Conservation (phyloP, 2,329 filamentous ascomycete species). For the Bretziella fagacearum region DNA sequence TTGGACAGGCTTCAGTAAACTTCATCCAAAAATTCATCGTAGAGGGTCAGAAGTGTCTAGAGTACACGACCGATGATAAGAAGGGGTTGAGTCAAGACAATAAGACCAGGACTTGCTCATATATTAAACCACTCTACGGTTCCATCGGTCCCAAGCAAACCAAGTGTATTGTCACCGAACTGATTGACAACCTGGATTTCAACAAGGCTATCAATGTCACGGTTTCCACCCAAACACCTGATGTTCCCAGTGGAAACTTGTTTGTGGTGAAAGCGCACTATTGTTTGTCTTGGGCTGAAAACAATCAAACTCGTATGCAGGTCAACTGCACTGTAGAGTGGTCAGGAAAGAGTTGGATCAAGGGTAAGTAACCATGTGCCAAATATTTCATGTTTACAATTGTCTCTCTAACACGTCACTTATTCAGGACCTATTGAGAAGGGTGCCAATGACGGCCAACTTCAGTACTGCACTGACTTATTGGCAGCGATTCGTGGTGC, state of each 20-base stretch:
- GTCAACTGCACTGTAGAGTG: slow-evolving; percentile 88
- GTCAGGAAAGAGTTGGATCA: slow-evolving; percentile 96
- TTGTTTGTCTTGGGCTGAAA: slow-evolving; percentile 80
- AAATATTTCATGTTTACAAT: no score
- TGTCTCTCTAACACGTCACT: no score
- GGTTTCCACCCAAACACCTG: slow-evolving; percentile 73
- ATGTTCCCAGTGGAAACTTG: slow-evolving; percentile 84
- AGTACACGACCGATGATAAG: slow-evolving; percentile 76
- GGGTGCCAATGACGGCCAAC: slow-evolving; percentile 79
- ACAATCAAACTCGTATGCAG: slow-evolving; percentile 68
- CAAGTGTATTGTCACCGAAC: slow-evolving; percentile 79
- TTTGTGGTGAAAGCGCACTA: slow-evolving; percentile 90
- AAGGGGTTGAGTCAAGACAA: slow-evolving; percentile 60
- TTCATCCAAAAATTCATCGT: slow-evolving; percentile 82
- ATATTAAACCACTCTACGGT: slow-evolving; percentile 76
- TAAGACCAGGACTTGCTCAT: slow-evolving; percentile 58
- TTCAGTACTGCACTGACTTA: slow-evolving; percentile 64
- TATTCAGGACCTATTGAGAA: slow-evolving; percentile 82
- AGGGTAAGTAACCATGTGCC: slow-evolving; percentile 49
- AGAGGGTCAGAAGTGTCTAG: slow-evolving; percentile 72
- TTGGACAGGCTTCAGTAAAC: slow-evolving; percentile 58
- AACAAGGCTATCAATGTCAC: slow-evolving; percentile 76
- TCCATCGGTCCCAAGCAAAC: slow-evolving; percentile 86
- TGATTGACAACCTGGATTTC: slow-evolving; percentile 66
- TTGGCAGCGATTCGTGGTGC: slow-evolving; percentile 56